Evolutionary conservation across 73 alveolate species (phyloP).

Genomic region (Paramecium sexaurelia): DNA sequence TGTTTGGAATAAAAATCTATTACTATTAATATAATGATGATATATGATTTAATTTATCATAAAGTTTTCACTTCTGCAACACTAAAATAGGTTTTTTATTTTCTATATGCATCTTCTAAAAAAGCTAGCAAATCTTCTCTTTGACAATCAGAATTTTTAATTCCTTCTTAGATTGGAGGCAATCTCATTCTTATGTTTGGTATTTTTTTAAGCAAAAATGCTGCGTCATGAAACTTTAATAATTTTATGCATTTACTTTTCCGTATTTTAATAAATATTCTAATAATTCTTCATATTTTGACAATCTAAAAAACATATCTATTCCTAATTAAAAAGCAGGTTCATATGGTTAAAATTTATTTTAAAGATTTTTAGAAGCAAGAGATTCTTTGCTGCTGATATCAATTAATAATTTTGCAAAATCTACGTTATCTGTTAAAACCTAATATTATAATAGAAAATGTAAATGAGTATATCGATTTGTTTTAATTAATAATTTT

Average conservation of each 20-base stretch:
- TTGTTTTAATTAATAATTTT: neutral
- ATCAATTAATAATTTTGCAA: slow-evolving; percentile 31
- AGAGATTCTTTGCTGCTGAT: slow-evolving; percentile 25
- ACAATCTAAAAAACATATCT: slow-evolving; percentile 17
- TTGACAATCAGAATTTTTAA: neutral
- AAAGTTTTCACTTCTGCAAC: neutral
- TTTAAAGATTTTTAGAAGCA: neutral
- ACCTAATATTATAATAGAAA: slow-evolving; percentile 16
- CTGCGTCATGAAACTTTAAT: slow-evolving; percentile 44
- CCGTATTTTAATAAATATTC: slow-evolving; percentile 18
- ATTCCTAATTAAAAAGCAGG: slow-evolving; percentile 26
- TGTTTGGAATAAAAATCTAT: too few relatives aligned
- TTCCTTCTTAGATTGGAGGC: slow-evolving; percentile 5
- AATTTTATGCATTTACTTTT: slow-evolving; percentile 1
- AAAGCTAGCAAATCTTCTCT: neutral
- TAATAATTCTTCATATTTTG: neutral
- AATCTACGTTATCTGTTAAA: neutral
- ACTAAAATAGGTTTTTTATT: neutral
- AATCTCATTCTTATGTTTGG: slow-evolving; percentile 38
- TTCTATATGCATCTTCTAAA: slow-evolving; percentile 10
- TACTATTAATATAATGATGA: too few relatives aligned
- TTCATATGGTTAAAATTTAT: neutral
- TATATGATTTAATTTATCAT: neutral
- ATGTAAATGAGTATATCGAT: slow-evolving; percentile 5
- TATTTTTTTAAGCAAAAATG: neutral